Base-by-base conservation (phyloP, 2,329 filamentous ascomycete species). In the Cladobotryum mycophilum region DNA sequence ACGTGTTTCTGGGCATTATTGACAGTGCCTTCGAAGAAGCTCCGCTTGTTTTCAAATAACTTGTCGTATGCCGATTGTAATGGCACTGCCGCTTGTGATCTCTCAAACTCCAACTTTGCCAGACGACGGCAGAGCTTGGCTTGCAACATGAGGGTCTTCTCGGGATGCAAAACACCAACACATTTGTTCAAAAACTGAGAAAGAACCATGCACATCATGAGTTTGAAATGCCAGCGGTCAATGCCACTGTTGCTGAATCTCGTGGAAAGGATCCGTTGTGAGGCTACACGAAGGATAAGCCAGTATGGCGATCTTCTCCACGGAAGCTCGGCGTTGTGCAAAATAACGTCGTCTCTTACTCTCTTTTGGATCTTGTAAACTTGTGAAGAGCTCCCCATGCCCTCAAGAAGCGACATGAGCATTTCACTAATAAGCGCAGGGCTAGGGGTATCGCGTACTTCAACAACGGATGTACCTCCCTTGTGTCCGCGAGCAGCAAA, bases 401-500 rank as follows among this genome's bases (percentile, higher is more conserved):
- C 37, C 37, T 40, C 37, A n/a, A 40, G 17, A 40, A 40, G 17
- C 14, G 37, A 40, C 17, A 40, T 40, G 37, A 40, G 17, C 37
- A 40, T 40, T 40, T 40, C 37, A n/a, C n/a, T 40, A 18, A 40
- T 40, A 18, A 40, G 37, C 5, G 37, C 14, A 40, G 37, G 37
- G 37, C 37, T 40, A n/a, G 37, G 37, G 37, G 4, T 40, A 40
- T 40, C 37, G 37, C 37, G 37, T 40, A 18, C 37, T 18, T 40
- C 37, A 30, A 30, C 9, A 2, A 30, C 9, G 2, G 25, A 30
- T 30, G 3, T 11, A 8, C 20, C 25, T 8, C 25, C 78, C 56
- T 87, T 88, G 22, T 55, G 55, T 0, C 74, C 69, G 7, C 65
- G 63, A 0, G 79, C 76, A 0, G 74, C 71, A 52, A 85, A 84